Base-by-base conservation (phyloP, 495 filamentous ascomycete species). In the Hypoxylon crocopeplum region DNA sequence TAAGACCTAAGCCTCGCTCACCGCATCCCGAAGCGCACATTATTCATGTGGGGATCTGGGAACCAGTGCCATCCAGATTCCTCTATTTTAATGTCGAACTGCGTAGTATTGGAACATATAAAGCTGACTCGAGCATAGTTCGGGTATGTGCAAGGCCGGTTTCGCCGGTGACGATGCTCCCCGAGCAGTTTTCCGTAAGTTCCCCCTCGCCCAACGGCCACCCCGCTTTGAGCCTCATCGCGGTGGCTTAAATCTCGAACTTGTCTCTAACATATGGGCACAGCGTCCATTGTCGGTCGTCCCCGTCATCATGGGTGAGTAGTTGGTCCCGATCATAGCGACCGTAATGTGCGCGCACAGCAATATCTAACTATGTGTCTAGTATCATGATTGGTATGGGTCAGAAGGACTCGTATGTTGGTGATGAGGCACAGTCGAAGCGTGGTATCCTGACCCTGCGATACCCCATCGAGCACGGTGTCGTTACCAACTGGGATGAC, bases 311-410 rank as follows among this genome's bases (percentile, higher is more conserved):
- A 98, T 96, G 94, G 94, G 93, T 98, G 93, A 83, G 84, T 72
- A 42, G 6, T 44, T 58, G 41, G 30, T 63, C 62, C 40, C 13
- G 37, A 39, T 33, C 17, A 47, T 57, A 38, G 45, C 25, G 24
- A 11, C 38, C 15, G 7, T 50, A 17, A 17, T 33, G n/a, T 27
- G 12, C 39, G 32, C 54, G 51, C 33, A 24, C 52, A 38, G 56
- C 60, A 16, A 48, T 48, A 25, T 63, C 76, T 77, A 58, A 84
- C 70, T 54, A 56, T 60, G 49, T 51, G 49, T 34, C 70, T n/a
- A 97, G 94, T 87, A 98, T 98, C 83, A 98, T 98, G 94, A 98
- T 98, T 78, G 94, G 94, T 88, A 98, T 98, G 94, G 94, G 94
- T 71, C 94, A 98, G 83, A 98, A 98, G 83, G 94, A 98, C 84